Base-by-base conservation (phyloP, 768 basidiomycete genomes). In the Boletus sp. region DNA sequence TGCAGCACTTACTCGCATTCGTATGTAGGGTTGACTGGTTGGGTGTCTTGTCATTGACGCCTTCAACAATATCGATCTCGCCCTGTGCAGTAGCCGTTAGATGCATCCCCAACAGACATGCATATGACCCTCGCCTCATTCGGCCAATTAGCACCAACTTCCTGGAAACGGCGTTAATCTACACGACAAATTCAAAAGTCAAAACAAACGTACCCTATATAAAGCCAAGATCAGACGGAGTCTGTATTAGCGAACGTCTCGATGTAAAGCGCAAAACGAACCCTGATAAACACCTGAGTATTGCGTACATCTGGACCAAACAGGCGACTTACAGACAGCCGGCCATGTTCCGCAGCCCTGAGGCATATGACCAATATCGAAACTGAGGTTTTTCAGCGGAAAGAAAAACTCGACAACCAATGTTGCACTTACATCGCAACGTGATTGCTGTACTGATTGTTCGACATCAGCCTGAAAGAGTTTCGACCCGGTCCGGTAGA, bases 261-360 rank as follows among this genome's bases (percentile, higher is more conserved):
- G 1, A 36, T 24, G 14, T 5, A 48, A 32, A 41, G 30, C 1
- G 10, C 10, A 3, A 57, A 47, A 67, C 70, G 11, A 56, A 72
- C 71, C 70, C 71, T 71, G 33, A n/a, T 20, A 41, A 3, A 18
- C 33, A 11, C 44, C 32, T 59, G 46, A 63, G 52, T 17, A 15
- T 1, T n/a, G 18, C 7, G 5, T 30, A 29, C 17, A 28, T 37
- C 1, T 15, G 45, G 24, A 36, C 28, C 9, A 50, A 36, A 48
- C 1, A 52, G 33, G 18, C 1, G 8, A 67, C 71, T 56, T 24
- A 75, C 75, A 76, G 45, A 72, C 45, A 18, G 73, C 70, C 9
- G 74, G 74, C 73, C 75, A 76, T 4, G 71, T 75, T 24, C 73
- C 76, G 60, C 76, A 77, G 3, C 73, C 76, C 24, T 65, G 55